Conservation (phyloP, 179 eudicot species). For the Beta lomatogona region DNA sequence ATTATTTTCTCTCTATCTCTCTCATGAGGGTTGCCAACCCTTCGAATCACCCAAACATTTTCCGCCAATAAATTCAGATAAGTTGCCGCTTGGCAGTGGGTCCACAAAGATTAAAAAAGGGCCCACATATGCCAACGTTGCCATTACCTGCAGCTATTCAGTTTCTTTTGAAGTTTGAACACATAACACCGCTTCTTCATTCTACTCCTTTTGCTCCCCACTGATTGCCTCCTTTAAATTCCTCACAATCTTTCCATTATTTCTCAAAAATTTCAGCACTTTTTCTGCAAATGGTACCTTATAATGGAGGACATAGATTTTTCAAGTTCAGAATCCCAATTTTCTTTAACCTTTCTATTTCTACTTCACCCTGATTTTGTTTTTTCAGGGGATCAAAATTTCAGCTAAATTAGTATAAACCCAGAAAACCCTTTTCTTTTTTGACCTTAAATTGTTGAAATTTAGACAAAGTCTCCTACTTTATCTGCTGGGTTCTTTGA, state of each 20-base stretch:
- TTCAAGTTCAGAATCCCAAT: constrained; percentile 33
- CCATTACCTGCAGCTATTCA: background rate
- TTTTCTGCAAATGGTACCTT: constrained; percentile 27
- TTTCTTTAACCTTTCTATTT: background rate
- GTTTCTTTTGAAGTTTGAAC: background rate
- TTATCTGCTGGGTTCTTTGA: background rate
- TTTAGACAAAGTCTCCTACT: background rate
- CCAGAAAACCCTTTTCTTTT: constrained; percentile 27
- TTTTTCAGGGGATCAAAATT: background rate
- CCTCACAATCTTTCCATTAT: background rate
- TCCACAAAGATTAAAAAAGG: background rate
- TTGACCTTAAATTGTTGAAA: background rate
- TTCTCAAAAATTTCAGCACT: background rate
- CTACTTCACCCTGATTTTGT: background rate
- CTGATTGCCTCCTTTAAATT: background rate
- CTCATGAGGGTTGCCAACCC: too few species aligned
- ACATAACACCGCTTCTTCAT: background rate
- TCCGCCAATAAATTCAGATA: too few species aligned
- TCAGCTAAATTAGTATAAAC: constrained; percentile 14
- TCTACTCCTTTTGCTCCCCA: background rate
- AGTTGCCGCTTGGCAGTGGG: too few species aligned
- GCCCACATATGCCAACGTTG: background rate
- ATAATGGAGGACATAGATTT: constrained; percentile 21
- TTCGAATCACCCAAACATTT: too few species aligned
- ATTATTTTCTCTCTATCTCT: too few species aligned